phyloP scores from a whole-genome alignment of 202 grass and related monocot species.

The Sporobolus alterniflorus region DNA sequence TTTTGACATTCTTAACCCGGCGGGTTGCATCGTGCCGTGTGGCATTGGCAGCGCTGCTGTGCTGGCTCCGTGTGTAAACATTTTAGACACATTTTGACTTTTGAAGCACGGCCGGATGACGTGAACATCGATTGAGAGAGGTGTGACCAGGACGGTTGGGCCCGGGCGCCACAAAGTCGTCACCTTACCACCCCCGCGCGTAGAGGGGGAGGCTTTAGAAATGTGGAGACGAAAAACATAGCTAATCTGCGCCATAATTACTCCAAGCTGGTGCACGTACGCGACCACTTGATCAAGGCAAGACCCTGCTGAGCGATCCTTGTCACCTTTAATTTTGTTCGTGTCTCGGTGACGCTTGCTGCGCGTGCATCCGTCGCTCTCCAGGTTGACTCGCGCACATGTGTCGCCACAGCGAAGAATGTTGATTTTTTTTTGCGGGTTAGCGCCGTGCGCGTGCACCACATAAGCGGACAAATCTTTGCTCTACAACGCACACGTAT shows the following conservation, averaged over 20 bases:
- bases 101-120: too few relatives aligned
- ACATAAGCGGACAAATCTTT: constrained; percentile 21
- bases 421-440: constrained; percentile 19
- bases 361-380: constrained; percentile 53
- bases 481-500: background rate
- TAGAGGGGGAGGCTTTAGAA: constrained; percentile 38
- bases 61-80: background rate
- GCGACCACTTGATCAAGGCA: constrained; percentile 35
- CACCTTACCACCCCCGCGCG: background rate
- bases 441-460: background rate
- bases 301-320: background rate
- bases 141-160: constrained; percentile 38
- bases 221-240: constrained; percentile 47
- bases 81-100: background rate
- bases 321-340: constrained; percentile 31
- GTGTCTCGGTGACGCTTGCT: constrained; percentile 12
- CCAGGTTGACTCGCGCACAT: constrained; percentile 29
- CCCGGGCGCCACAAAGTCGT: constrained; percentile 51
- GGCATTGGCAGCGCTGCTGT: too few relatives aligned
- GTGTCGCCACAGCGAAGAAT: constrained; percentile 19
- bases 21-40: background rate
- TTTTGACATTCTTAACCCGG: constrained; percentile 8
- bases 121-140: background rate
- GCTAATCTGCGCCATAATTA: constrained; percentile 33
- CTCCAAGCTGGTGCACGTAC: constrained; percentile 13